Conservation (phyloP, 2,329 filamentous ascomycete species). For the Coniochaeta ligniaria region DNA sequence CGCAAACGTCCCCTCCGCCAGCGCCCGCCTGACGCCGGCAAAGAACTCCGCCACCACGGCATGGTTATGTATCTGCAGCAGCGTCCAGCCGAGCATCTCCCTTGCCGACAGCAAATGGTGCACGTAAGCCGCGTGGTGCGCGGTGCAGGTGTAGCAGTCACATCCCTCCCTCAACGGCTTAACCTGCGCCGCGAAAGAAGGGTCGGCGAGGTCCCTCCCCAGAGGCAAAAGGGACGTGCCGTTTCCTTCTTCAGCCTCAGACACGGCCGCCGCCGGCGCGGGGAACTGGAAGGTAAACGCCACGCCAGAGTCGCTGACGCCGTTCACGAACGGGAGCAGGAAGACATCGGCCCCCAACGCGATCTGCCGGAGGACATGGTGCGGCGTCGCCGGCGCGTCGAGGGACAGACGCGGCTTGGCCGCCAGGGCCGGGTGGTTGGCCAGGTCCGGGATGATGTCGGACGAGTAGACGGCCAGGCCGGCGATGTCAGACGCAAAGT, state of each 20-base stretch:
- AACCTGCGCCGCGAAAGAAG: slow-evolving; percentile 53
- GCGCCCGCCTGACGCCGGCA: slow-evolving; percentile 55
- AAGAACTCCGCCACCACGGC: slow-evolving; percentile 68
- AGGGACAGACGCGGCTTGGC: slow-evolving; percentile 69
- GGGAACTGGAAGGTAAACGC: slow-evolving; percentile 74
- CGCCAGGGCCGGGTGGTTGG: slow-evolving; percentile 43
- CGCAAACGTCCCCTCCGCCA: slow-evolving; percentile 43
- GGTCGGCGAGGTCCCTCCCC: slow-evolving; percentile 72
- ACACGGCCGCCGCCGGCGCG: slow-evolving; percentile 5
- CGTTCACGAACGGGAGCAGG: slow-evolving; percentile 67
- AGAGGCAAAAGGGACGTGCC: slow-evolving; percentile 38
- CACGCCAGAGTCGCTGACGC: slow-evolving; percentile 75
- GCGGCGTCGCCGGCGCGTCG: slow-evolving; percentile 61
- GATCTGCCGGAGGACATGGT: slow-evolving; percentile 70
- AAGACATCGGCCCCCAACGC: slow-evolving; percentile 73
- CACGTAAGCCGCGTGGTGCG: slow-evolving; percentile 80
- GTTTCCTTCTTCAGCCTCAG: slow-evolving; percentile 5
- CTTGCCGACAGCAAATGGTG: slow-evolving; percentile 83
- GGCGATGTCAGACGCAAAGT: slow-evolving; percentile 50
- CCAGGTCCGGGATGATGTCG: slow-evolving; percentile 60
- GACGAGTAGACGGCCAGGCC: slow-evolving; percentile 75
- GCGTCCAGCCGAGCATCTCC: slow-evolving; percentile 94
- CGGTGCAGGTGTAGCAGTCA: slow-evolving; percentile 73
- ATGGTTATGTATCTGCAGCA: slow-evolving; percentile 91
- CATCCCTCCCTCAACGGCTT: slow-evolving; percentile 58